Conservation (phyloP, 768 basidiomycete species). For the Lactifluus pinguis region DNA sequence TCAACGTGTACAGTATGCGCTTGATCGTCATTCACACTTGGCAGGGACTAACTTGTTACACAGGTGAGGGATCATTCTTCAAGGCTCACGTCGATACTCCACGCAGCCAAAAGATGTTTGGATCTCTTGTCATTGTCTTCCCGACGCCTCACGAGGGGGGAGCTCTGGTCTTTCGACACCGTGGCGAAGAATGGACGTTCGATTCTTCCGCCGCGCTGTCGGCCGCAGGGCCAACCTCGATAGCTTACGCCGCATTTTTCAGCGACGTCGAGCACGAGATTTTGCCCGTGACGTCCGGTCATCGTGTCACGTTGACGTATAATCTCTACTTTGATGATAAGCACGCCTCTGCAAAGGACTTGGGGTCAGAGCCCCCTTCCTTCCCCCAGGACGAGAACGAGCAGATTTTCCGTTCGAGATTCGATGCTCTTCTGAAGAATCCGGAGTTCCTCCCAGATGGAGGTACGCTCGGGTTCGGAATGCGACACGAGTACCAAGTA, state of each 20-base stretch:
- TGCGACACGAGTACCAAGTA: slow-evolving; percentile 32
- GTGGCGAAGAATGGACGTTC: slow-evolving; percentile 28
- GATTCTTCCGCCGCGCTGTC: slow-evolving; percentile 29
- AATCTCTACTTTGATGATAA: slow-evolving; percentile 28
- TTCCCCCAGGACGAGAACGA: background rate
- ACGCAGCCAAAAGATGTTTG: slow-evolving; percentile 37
- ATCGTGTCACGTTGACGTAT: slow-evolving; percentile 38
- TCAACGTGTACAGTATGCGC: slow-evolving; percentile 36
- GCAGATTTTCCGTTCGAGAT: slow-evolving; percentile 10
- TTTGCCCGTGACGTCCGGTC: slow-evolving; percentile 31
- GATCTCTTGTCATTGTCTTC: slow-evolving; percentile 43
- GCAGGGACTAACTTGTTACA: background rate
- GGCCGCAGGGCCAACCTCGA: slow-evolving; percentile 9
- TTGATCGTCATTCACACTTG: background rate
- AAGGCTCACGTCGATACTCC: slow-evolving; percentile 44
- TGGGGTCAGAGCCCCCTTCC: background rate
- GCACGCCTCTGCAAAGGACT: background rate
- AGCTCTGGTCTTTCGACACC: slow-evolving; percentile 30
- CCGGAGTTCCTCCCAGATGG: slow-evolving; percentile 31
- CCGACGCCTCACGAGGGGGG: slow-evolving; percentile 41
- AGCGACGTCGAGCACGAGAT: slow-evolving; percentile 41
- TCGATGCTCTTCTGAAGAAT: slow-evolving; percentile 27
- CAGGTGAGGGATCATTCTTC: slow-evolving; percentile 39
- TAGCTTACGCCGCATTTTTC: slow-evolving; percentile 36
- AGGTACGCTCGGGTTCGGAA: slow-evolving; percentile 33